phyloP scores from a whole-genome alignment of 768 basidiomycete genomes.

The Leucogyrophana mollusca region DNA sequence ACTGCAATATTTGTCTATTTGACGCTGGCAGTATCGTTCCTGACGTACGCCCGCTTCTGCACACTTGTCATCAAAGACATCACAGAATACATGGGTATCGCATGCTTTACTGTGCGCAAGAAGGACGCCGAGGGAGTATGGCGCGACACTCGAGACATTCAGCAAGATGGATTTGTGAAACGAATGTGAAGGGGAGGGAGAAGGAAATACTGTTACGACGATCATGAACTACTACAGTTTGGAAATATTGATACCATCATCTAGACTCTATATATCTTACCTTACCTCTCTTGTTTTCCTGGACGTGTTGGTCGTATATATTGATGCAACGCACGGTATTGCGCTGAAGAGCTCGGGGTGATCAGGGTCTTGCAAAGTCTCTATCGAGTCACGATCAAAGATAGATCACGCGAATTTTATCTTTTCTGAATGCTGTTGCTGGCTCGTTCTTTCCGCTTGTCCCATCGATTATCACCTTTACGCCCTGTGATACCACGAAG shows the following conservation, averaged over 20 bases:
- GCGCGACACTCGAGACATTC: conserved; percentile 35
- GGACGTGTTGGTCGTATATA: too few species aligned
- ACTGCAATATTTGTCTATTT: conserved; percentile 72
- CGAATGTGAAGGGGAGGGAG: conserved; percentile 10
- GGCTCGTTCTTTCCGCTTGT: conserved; percentile 15
- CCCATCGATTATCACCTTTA: conserved; percentile 34
- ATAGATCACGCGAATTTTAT: conserved; percentile 7
- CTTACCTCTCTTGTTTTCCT: too few species aligned
- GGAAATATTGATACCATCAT: neutral
- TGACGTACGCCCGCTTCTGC: conserved; percentile 77
- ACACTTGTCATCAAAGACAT: conserved; percentile 83
- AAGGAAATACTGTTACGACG: neutral
- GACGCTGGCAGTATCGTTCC: conserved; percentile 65
- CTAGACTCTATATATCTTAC: neutral
- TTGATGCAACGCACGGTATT: too few species aligned
- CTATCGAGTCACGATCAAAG: neutral
- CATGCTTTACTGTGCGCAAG: conserved; percentile 90
- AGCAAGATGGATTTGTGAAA: conserved; percentile 23
- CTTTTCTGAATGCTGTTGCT: conserved; percentile 14
- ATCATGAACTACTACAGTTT: too few species aligned
- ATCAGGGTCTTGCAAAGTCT: conserved; percentile 16
- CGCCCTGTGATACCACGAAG: conserved; percentile 11
- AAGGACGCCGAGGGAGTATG: conserved; percentile 71
- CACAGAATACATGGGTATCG: conserved; percentile 90
- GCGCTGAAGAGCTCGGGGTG: conserved; percentile 13